Conservation (phyloP, 805 yeast species). For the Candida berthetii region DNA sequence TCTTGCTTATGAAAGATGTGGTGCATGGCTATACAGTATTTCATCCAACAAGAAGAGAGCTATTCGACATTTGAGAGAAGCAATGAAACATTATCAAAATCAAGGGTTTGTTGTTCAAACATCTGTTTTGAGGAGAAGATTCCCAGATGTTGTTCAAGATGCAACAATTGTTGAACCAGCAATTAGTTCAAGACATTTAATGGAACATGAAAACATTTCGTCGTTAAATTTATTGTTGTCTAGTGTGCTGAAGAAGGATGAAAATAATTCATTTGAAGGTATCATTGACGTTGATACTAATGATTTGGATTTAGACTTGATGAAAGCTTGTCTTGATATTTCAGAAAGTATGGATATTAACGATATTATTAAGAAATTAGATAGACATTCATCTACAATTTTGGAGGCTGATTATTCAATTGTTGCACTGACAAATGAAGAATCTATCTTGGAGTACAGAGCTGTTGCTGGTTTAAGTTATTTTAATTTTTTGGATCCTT, state of each 20-base stretch:
- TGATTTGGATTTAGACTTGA: conserved; percentile 24
- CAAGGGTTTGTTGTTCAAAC: conserved; percentile 22
- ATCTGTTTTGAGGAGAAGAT: conserved; percentile 20
- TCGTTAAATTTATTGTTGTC: conserved; percentile 23
- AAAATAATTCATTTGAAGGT: neutral
- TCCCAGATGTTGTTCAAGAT: conserved; percentile 20
- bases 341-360: conserved; percentile 36
- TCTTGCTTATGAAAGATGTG: conserved; percentile 35
- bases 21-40: conserved; percentile 21
- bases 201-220: conserved; percentile 12
- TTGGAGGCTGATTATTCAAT: conserved; percentile 31
- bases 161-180: conserved; percentile 23
- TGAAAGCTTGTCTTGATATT: conserved; percentile 41
- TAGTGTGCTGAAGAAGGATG: conserved; percentile 18
- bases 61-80: conserved; percentile 27
- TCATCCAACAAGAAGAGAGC: conserved; percentile 25
- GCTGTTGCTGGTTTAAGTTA: conserved; percentile 23
- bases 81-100: conserved; percentile 27
- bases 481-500: conserved; percentile 29
- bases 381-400: conserved; percentile 31
- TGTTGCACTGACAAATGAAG: conserved; percentile 23
- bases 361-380: conserved; percentile 29
- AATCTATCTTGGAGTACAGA: conserved; percentile 22
- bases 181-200: conserved; percentile 9
- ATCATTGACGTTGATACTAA: conserved; percentile 3